Evolutionary conservation across 2,329 filamentous ascomycete genomes (phyloP), one percentile per base, ranked within the genome.

Genomic region (Ophiosphaerella narmari): DNA sequence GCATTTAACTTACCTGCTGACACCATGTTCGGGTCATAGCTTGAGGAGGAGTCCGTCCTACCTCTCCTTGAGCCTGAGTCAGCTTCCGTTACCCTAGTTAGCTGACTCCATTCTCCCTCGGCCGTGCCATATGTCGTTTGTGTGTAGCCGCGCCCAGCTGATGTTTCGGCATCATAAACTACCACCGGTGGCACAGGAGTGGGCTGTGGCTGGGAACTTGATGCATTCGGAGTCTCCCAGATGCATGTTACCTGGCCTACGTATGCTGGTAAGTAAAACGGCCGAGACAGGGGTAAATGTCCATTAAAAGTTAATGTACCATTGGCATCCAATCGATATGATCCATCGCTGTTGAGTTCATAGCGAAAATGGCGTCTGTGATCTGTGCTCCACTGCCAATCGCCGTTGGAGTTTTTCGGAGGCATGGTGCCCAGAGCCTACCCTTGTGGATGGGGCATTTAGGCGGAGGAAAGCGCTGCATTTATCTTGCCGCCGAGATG

Each of bases 1-100:
- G 18, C 18, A 5, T 21, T 4, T 21, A 21, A 21, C 41, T 46
- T 7, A 36, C 44, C 44, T 36, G 35, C 53, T 46, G 13, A 47
- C 43, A 16, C 46, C 50, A 46, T 58, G 42, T 33, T 40, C 5
- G 26, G 23, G 41, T 26, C 54, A 34, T 18, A 50, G 37, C 11
- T 46, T 11, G 38, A 55, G 52, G 4, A 42, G 24, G 49, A 46
- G 35, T 38, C 35, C 31, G 18, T 8, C n/a, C 34, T 29, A 11
- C 18, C 7, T 26, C 6, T 18, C 11, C 37, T 39, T 39, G 18
- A 9, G 12, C 8, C 7, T 6, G 11, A 21, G 35, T 38, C 35
- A 12, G 14, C 18, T 38, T 21, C 14, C 13, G 11, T 12, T 6
- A 16, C 35, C n/a, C 6, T 38, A 12, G 14, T 6, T 37, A 11